phyloP scores from a whole-genome alignment of 805 yeast genomes.

The Yamadazyma nakazawae region DNA sequence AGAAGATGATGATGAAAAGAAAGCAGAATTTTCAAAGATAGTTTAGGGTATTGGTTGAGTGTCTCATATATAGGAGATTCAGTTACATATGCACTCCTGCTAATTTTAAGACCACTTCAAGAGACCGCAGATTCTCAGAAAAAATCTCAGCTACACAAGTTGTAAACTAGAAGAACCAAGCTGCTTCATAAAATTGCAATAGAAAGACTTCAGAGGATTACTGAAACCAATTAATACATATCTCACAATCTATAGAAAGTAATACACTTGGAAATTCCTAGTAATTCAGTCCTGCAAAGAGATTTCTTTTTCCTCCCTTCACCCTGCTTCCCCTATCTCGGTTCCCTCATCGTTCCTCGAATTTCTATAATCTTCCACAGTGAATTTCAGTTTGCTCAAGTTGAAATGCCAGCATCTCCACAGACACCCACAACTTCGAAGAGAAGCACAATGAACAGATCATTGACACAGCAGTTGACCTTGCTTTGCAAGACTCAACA shows the following conservation, averaged over 20 bases:
- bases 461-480: neutral
- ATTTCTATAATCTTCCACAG: neutral
- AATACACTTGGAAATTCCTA: too few species aligned
- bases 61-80: too few species aligned
- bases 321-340: neutral
- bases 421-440: neutral
- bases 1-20: neutral
- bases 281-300: too few species aligned
- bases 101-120: too few species aligned
- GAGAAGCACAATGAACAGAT: neutral
- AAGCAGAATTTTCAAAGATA: too few species aligned
- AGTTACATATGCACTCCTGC: too few species aligned
- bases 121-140: too few species aligned
- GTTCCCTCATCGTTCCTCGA: neutral
- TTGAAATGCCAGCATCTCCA: constrained; percentile 1
- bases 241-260: too few species aligned
- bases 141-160: too few species aligned
- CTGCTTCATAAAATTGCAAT: neutral
- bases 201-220: neutral
- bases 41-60: too few species aligned
- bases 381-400: neutral
- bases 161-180: too few species aligned
- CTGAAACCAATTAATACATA: neutral
- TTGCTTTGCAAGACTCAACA: constrained; percentile 44
- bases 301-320: neutral